Conservation (phyloP, 1,139 yeast species). For the Suzukiozyma palmioleophila region DNA sequence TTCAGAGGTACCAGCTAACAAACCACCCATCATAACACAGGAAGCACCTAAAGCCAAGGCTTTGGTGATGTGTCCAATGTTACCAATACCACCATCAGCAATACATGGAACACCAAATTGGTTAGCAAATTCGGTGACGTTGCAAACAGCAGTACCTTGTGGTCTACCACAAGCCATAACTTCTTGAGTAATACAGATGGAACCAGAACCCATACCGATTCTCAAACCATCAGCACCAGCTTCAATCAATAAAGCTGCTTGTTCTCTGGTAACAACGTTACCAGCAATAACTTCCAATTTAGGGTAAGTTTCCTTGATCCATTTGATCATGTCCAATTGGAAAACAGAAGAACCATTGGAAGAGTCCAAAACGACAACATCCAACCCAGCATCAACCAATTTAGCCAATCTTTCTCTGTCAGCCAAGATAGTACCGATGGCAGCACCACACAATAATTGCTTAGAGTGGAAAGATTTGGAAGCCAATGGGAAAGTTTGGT, state of each 20-base stretch:
- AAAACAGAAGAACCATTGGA: constrained; percentile 96
- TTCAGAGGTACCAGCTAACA: constrained; percentile 97
- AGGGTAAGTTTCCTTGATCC: constrained; percentile 81
- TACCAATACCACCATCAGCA: constrained; percentile 99
- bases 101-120: constrained; percentile 93
- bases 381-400: constrained; percentile 95
- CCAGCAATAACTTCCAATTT: constrained; percentile 91
- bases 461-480: constrained; percentile 90
- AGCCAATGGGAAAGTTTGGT: constrained; percentile 89
- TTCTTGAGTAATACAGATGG: constrained; percentile 98
- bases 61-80: constrained; percentile 97
- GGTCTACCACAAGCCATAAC: constrained; percentile 99
- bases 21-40: constrained; percentile 99
- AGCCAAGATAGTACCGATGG: constrained; percentile 89
- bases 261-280: constrained; percentile 98
- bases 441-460: constrained; percentile 98
- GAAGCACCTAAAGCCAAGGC: constrained; percentile 97
- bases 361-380: constrained; percentile 92
- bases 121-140: constrained; percentile 82
- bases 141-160: constrained; percentile 95
- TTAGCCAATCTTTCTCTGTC: constrained; percentile 80
- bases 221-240: constrained; percentile 98
- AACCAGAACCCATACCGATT: constrained; percentile 99
- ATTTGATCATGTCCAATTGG: constrained; percentile 90
- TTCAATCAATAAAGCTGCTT: constrained; percentile 90